Conservation (phyloP, 371 early-diverging fungal genomes). For the Apophysomyces variabilis region DNA sequence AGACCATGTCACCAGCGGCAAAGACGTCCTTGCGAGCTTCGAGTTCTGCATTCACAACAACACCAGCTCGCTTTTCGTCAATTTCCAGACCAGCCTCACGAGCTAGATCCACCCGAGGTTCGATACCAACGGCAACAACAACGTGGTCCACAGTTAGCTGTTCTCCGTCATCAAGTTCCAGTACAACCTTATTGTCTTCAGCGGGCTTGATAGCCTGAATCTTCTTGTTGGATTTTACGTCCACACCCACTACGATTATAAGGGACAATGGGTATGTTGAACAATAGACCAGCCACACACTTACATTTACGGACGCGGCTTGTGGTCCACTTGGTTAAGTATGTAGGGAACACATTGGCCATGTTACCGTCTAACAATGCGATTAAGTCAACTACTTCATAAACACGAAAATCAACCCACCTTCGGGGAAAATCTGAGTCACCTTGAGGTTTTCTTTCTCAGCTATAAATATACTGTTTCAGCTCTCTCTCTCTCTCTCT, state of each 20-base stretch:
- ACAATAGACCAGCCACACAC: conserved; percentile 7
- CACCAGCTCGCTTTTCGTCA: conserved; percentile 70
- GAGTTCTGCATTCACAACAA: conserved; percentile 79
- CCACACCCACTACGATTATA: conserved; percentile 57
- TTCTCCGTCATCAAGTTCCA: conserved; percentile 54
- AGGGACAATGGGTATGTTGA: background rate
- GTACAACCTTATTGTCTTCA: conserved; percentile 52
- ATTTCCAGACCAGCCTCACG: conserved; percentile 72
- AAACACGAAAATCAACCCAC: conserved; percentile 18
- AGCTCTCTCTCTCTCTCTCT: background rate
- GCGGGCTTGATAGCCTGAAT: conserved; percentile 46
- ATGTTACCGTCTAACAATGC: conserved; percentile 62
- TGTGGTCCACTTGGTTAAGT: conserved; percentile 76
- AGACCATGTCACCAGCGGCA: conserved; percentile 78
- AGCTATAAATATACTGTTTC: conserved; percentile 23
- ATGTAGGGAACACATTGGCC: conserved; percentile 73
- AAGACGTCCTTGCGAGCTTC: conserved; percentile 75
- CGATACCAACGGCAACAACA: conserved; percentile 75
- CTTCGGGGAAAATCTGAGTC: conserved; percentile 77
- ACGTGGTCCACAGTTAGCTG: conserved; percentile 66
- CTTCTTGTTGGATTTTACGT: conserved; percentile 54
- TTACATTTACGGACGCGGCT: conserved; percentile 56
- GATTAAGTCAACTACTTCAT: background rate
- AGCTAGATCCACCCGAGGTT: conserved; percentile 72
- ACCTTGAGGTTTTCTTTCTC: conserved; percentile 58